Evolutionary conservation across 495 filamentous ascomycete species (phyloP).

Genomic region (Tuber brumale): DNA sequence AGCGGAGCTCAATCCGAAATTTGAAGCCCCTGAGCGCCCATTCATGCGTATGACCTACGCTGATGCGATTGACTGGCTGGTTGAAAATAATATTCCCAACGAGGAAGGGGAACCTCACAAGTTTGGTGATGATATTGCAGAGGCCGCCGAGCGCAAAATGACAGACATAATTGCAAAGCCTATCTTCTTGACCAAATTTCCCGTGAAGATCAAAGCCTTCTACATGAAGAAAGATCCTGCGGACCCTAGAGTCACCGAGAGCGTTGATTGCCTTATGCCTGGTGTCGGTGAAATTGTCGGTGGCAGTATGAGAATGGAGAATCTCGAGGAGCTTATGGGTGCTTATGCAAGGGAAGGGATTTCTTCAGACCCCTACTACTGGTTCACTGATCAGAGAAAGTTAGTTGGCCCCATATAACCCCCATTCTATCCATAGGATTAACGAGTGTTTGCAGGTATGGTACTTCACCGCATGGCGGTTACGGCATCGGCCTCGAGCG

Average conservation of each 20-base stretch:
- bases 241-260: slow-evolving; percentile 88
- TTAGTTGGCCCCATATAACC: slow-evolving; percentile 49
- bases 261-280: slow-evolving; percentile 92
- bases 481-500: slow-evolving; percentile 94
- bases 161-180: slow-evolving; percentile 91
- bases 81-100: slow-evolving; percentile 79
- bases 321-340: slow-evolving; percentile 82
- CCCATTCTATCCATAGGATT: slow-evolving; percentile 11
- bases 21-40: slow-evolving; percentile 73
- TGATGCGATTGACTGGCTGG: slow-evolving; percentile 91
- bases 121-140: slow-evolving; percentile 97
- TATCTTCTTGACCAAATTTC: slow-evolving; percentile 97
- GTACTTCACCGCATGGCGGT: slow-evolving; percentile 86
- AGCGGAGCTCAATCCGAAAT: slow-evolving; percentile 79
- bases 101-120: slow-evolving; percentile 82
- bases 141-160: slow-evolving; percentile 95
- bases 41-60: slow-evolving; percentile 94
- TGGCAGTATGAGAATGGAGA: slow-evolving; percentile 91
- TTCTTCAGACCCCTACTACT: slow-evolving; percentile 82
- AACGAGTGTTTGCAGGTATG: slow-evolving; percentile 58
- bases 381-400: slow-evolving; percentile 98
- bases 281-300: slow-evolving; percentile 96
- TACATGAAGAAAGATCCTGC: slow-evolving; percentile 92
- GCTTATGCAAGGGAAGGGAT: slow-evolving; percentile 86
- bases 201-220: slow-evolving; percentile 95